Conservation (phyloP, 257 asterid species). For the Ehretia macrophylla region DNA sequence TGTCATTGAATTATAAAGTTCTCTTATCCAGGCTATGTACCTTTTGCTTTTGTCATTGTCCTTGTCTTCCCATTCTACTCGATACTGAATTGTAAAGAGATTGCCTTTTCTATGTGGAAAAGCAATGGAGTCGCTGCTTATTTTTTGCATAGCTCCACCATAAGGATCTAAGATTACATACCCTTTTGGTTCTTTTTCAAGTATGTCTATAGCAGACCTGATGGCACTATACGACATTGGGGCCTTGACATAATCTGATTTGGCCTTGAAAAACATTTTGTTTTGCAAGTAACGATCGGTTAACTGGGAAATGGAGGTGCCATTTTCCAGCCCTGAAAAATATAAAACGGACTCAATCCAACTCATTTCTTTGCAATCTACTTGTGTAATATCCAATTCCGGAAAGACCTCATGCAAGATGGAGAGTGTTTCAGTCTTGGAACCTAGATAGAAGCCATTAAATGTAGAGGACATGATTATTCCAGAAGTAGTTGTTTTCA, state of each 20-base stretch:
- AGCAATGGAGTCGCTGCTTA: constrained; percentile 47
- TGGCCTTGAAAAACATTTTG: constrained; percentile 61
- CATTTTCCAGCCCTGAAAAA: constrained; percentile 45
- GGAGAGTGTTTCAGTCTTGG: constrained; percentile 27
- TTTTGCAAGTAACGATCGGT: constrained; percentile 35
- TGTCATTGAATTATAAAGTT: constrained; percentile 45
- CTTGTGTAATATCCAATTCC: constrained; percentile 28
- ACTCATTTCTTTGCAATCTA: constrained; percentile 52
- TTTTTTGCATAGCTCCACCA: constrained; percentile 61
- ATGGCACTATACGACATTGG: constrained; percentile 37
- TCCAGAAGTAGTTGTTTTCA: no score
- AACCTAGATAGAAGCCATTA: constrained; percentile 58
- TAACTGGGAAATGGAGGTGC: constrained; percentile 23
- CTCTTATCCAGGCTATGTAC: constrained; percentile 55
- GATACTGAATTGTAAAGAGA: constrained; percentile 53
- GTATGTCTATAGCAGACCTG: constrained; percentile 17
- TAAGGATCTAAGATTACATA: constrained; percentile 65
- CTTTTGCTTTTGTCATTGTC: constrained; percentile 19
- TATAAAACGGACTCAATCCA: constrained; percentile 65
- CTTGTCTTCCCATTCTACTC: constrained; percentile 49
- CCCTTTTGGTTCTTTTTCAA: constrained; percentile 58
- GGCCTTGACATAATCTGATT: constrained; percentile 56
- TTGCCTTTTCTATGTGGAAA: constrained; percentile 78
- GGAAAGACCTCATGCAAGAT: constrained; percentile 33
- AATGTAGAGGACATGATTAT: constrained; percentile 56